A percentile compares a stretch with the other conserved stretches of the same genome.
Conservation (phyloP, 192 early-diverging fungal species). For the Allomyces macrogynus region DNA sequence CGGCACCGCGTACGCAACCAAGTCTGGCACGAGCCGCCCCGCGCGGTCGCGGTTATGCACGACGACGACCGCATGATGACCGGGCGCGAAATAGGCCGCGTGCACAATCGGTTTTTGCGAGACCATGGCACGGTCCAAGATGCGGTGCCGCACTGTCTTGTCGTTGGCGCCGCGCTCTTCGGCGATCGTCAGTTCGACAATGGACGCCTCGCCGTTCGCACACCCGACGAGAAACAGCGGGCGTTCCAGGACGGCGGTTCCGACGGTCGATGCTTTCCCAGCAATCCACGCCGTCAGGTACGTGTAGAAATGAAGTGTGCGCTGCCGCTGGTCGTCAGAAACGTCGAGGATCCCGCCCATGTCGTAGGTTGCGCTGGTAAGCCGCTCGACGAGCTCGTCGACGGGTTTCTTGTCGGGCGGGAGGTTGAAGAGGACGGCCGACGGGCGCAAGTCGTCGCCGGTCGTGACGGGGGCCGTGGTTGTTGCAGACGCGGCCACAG, state of each 20-base stretch:
- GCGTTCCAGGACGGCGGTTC: background rate
- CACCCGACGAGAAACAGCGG: background rate
- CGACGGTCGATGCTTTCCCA: background rate
- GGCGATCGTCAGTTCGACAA: background rate
- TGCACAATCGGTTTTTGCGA: background rate
- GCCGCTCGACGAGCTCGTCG: background rate
- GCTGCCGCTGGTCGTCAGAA: background rate
- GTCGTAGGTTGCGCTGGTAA: background rate
- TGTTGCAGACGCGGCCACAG: background rate
- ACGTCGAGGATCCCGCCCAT: background rate
- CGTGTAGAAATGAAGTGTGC: background rate
- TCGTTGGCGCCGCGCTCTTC: background rate
- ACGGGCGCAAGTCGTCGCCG: background rate
- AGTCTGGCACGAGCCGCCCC: background rate
- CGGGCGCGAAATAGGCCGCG: background rate
- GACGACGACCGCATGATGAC: background rate
- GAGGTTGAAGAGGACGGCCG: background rate
- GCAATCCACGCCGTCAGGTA: background rate
- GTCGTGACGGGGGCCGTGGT: background rate
- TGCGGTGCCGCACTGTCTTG: background rate
- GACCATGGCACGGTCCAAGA: background rate
- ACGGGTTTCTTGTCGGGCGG: background rate
- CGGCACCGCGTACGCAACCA: background rate
- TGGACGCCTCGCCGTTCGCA: background rate
- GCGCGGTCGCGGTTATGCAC: background rate